Percentiles rank a stretch among this genome's conserved stretches.
Conservation (phyloP, 2,329 filamentous ascomycete species). For the Cercospora zeae-maydis region DNA sequence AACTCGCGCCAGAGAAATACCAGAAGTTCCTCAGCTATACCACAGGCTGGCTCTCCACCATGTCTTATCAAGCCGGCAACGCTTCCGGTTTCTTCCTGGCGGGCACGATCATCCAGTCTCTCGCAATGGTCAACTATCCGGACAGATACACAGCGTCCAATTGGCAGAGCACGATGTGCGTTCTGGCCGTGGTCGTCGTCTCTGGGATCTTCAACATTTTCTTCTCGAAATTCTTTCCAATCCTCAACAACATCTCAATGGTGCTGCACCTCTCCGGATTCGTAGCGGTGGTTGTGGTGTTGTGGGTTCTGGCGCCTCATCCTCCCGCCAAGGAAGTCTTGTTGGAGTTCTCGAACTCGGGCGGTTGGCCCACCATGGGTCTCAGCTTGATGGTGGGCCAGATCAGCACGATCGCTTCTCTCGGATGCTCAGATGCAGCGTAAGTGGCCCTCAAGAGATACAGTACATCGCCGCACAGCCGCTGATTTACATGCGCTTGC, state of each 20-base stretch:
- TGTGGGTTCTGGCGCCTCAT: slow-evolving; percentile 23
- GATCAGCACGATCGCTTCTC: slow-evolving; percentile 24
- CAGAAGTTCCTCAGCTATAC: slow-evolving; percentile 31
- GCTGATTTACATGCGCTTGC: background rate
- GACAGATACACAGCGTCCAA: slow-evolving; percentile 17
- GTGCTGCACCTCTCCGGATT: slow-evolving; percentile 20
- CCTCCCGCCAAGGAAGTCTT: slow-evolving; percentile 32
- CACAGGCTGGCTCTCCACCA: slow-evolving; percentile 22
- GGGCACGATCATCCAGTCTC: slow-evolving; percentile 22
- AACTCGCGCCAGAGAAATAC: slow-evolving; percentile 16
- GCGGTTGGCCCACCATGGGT: slow-evolving; percentile 31
- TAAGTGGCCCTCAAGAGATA: background rate
- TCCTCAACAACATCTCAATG: slow-evolving; percentile 23
- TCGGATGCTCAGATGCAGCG: slow-evolving; percentile 23
- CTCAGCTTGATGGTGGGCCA: slow-evolving; percentile 31
- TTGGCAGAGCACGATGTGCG: slow-evolving; percentile 24
- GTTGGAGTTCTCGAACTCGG: slow-evolving; percentile 26
- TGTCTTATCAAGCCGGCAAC: slow-evolving; percentile 25
- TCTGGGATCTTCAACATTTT: slow-evolving; percentile 24
- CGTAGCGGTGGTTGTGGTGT: slow-evolving; percentile 19
- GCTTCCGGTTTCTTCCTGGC: slow-evolving; percentile 24
- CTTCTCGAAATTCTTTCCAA: slow-evolving; percentile 20
- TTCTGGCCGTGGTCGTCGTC: slow-evolving; percentile 20
- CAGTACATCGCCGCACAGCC: background rate
- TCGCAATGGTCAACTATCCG: slow-evolving; percentile 23